Percentiles rank a stretch among this genome's conserved stretches.
Conservation (phyloP, 169 alveolate genomes). For the Ophryocystis elektroscirrha region DNA sequence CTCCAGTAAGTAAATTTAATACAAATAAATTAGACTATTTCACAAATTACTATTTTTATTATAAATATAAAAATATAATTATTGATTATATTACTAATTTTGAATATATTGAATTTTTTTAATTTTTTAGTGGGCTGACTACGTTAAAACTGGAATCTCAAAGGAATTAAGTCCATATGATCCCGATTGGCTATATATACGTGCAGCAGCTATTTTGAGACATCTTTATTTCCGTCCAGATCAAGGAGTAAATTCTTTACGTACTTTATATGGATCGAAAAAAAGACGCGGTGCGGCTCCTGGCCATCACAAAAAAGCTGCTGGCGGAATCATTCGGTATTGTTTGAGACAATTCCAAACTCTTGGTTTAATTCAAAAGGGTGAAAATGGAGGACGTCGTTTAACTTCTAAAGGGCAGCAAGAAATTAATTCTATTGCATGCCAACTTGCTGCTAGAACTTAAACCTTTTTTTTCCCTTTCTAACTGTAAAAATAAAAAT, state of each 20-base stretch:
- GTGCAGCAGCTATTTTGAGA: slow-evolving; percentile 53
- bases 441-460: too few species aligned
- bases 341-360: slow-evolving; percentile 32
- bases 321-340: slow-evolving; percentile 42
- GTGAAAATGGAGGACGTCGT: slow-evolving; percentile 5
- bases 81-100: neutral
- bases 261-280: slow-evolving; percentile 38
- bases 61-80: neutral
- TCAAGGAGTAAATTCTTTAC: slow-evolving; percentile 28
- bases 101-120: too few species aligned
- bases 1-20: slow-evolving; percentile 26
- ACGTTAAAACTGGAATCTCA: slow-evolving; percentile 33
- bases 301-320: slow-evolving; percentile 21
- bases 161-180: slow-evolving; percentile 39
- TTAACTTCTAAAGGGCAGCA: neutral
- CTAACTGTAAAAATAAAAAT: too few species aligned
- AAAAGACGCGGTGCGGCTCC: slow-evolving; percentile 22
- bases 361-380: slow-evolving; percentile 26
- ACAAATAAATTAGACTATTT: neutral
- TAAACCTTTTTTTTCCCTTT: too few species aligned
- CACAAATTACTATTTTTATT: neutral
- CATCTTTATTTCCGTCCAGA: slow-evolving; percentile 32
- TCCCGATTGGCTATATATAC: slow-evolving; percentile 43
- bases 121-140: slow-evolving; percentile 33
- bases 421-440: neutral